Evolutionary conservation across 139 green algal species (phyloP), one percentile per base, ranked within the genome.

Genomic region (Picocystis salinarum): DNA sequence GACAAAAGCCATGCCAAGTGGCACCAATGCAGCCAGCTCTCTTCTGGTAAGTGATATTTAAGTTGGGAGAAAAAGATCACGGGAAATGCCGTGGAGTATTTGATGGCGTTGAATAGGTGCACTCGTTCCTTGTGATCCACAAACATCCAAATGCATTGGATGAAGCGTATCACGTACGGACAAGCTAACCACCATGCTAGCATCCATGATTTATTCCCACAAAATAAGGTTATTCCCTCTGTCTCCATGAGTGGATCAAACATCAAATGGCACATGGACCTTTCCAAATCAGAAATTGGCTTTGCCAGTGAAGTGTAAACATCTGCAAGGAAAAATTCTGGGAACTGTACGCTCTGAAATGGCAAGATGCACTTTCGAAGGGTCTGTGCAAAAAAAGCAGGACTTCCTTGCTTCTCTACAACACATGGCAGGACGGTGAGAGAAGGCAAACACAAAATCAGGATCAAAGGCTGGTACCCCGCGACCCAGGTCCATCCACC

Each of bases 281-380:
- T 60, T 45, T 77, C 69, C 0, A 71, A 37, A 66, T 94, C 84
- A 7, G 59, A 67, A 2, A 82, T 39, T 4, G 66, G 56, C 59
- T 91, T 92, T 18, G 80, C 69, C 42, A 97, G 67, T 4, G 66
- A 84, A 6, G 83, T 94, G 12, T 92, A 54, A 0, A 96, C 64
- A 56, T 97, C 86, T 6, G 86, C 86, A 25, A 96, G 51, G 30
- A 96, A 54, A 51, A 97, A 97, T 50, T 97, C 86, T 2, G 80
- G 56, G 67, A 85, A 97, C 20, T 20, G 26, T 20, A 44, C 36
- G 20, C 26, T 20, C 36, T 20, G 26, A 23, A 44, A 44, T 10
- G 36, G 36, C 36, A 44, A 10, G 7, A 23, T 20, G 36, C 25
- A 28, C 36, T 20, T 44, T 20, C 7, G 15, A 7, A 44, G 36